Conservation (phyloP, 495 filamentous ascomycete genomes). For the Penicillium flavigenum region DNA sequence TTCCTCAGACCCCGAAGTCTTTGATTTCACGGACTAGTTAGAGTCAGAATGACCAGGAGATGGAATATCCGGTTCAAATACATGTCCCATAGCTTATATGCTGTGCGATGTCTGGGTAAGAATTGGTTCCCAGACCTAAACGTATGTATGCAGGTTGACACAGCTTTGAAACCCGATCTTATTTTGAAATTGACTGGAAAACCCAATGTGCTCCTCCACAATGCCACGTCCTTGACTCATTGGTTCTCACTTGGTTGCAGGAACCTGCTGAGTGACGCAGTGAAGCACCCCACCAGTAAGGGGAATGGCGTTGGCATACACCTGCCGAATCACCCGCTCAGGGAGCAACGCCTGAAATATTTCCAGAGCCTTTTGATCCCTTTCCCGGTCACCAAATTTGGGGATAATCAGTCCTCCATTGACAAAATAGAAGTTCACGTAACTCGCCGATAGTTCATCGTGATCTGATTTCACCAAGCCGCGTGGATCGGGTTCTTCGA, state of each 20-base stretch:
- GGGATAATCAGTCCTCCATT: slow-evolving; percentile 32
- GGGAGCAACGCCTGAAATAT: slow-evolving; percentile 21
- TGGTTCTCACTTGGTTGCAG: background rate
- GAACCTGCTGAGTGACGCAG: slow-evolving; percentile 31
- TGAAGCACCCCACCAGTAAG: slow-evolving; percentile 31
- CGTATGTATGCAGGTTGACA: background rate
- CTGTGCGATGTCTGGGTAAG: background rate
- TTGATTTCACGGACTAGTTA: slow-evolving; percentile 1
- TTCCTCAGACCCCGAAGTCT: background rate
- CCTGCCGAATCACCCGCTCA: slow-evolving; percentile 24
- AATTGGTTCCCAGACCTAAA: background rate
- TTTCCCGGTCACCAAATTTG: slow-evolving; percentile 24
- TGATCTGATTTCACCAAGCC: slow-evolving; percentile 18
- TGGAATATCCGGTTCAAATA: background rate
- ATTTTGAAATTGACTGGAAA: background rate
- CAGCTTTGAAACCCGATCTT: background rate
- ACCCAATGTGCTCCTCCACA: background rate
- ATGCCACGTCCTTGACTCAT: background rate
- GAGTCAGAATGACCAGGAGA: slow-evolving; percentile 1
- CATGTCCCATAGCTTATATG: background rate
- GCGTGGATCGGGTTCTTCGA: slow-evolving; percentile 24
- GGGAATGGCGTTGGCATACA: slow-evolving; percentile 28
- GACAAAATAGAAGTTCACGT: slow-evolving; percentile 33
- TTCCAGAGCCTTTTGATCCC: slow-evolving; percentile 23
- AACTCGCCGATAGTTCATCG: slow-evolving; percentile 25